Evolutionary conservation across 805 yeast genomes (phyloP), one percentile per base, ranked within the genome.

Genomic region (Starmerella bacillaris): DNA sequence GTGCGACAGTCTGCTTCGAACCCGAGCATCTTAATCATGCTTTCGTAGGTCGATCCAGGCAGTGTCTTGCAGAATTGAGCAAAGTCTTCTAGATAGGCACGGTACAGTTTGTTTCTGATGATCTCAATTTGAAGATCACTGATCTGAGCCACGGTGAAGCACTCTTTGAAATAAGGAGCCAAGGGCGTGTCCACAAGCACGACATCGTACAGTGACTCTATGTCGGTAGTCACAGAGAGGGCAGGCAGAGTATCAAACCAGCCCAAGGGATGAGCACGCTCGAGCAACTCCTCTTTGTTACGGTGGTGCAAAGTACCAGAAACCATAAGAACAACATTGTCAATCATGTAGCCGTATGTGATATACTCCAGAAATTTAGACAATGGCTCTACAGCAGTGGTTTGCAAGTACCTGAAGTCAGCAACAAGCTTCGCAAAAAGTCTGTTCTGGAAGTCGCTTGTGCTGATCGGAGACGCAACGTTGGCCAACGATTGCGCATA

Each of bases 211-310:
- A 89, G 66, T n/a, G 89, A 72, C 49, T 83, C 94, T 38, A 86
- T 72, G 57, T 86, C 96, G 2, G 94, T 82, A 32, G 96, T 95
- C 33, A 86, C 89, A 12, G 89, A 71, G 39, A 89, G 65, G 0
- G 96, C 86, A 24, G 98, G 98, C 47, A 89, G 69, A 5, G 96
- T 86, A 48, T 89, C 98, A 51, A 89, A 89, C 94, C 95, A 84
- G 30, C 99, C 99, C 48, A 89, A 65, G 0, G 98, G 98, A 55
- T 89, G 93, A 55, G 94, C 83, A 54, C 94, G 74, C 39, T 73
- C 72, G 50, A 89, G 66, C 35, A 92, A 76, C 51, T 89, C 98
- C 28, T 72, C 59, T 51, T 79, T 73, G 57, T 92, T 94, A 51
- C 96, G 70, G 51, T 84, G 92, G 54, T 89, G 98, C 41, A 89